Base-by-base conservation (phyloP, 805 yeast species). In the Candida argentea region DNA sequence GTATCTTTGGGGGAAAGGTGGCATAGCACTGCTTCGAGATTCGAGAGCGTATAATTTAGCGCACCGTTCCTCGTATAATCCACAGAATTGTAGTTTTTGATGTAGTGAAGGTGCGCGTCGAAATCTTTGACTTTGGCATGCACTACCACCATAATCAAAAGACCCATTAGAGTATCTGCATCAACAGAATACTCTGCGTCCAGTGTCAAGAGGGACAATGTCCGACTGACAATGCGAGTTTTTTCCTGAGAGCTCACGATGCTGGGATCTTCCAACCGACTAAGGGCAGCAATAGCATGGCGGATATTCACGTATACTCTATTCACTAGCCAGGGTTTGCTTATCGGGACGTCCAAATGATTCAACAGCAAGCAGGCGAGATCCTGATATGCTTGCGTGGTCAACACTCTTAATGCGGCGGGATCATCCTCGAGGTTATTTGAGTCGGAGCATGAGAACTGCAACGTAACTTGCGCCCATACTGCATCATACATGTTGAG, bases 141-240 rank as follows among this genome's bases (percentile, higher is more conserved):
- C 6, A 75, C 63, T 1, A 86, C 65, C 3, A 84, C 85, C 48
- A 85, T 58, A 5, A 85, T 67, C 35, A 87, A 54, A 25, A 87
- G 55, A 1, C 86, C 77, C 3, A 87, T 65, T 14, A 87, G 54
- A 0, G 82, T 73, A 46, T 87, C 97, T 0, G 96, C 97, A 52
- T 79, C 87, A 5, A 83, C 60, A 4, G 23, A 20, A 5, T 14
- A 8, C 11, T 7, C 15, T 4, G 12, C 24, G 3, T 24, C 14
- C 10, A 14, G 4, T 26, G 84, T 68, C 14, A 85, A 43, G 1
- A 58, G 51, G 22, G 63, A 54, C 14, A 84, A 57, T 0, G 86
- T 71, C 1, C 63, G 54, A 2, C 67, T 46, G 4, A 86, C 48
- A 1, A 70, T 55, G 4, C 49, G 47, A 14, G 70, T 50, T 46